These are phyloP conservation scores for Talaromyces sp. DNA, from an alignment of 2,329 filamentous ascomycete species.

Conservation along the genomic window DNA sequence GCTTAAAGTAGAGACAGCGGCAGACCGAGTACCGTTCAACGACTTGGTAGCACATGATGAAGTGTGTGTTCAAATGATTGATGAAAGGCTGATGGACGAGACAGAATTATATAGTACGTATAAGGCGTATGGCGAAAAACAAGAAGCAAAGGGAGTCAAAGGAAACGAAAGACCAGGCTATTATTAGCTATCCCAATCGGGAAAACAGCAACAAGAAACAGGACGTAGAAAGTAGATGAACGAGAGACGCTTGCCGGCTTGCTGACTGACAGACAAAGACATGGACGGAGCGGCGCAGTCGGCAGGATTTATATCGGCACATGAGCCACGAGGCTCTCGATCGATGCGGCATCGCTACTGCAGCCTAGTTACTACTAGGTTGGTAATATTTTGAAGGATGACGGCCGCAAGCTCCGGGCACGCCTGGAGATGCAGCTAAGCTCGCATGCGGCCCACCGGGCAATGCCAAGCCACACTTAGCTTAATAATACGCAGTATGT, in stretches of 20 bases:
- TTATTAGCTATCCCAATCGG: slow-evolving; percentile 1
- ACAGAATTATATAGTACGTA: neutral
- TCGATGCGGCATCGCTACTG: slow-evolving; percentile 8
- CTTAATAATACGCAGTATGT: neutral
- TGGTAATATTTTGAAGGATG: neutral
- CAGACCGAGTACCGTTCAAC: slow-evolving; percentile 82
- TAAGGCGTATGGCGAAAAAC: neutral
- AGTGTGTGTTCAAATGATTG: neutral
- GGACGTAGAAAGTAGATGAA: neutral
- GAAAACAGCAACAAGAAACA: neutral
- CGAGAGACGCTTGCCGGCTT: neutral
- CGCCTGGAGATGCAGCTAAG: neutral
- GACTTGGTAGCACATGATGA: slow-evolving; percentile 76
- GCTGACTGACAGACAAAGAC: neutral
- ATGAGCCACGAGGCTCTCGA: slow-evolving; percentile 11
- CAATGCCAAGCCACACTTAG: neutral
- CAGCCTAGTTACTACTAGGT: neutral
- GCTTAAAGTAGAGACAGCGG: slow-evolving; percentile 81
- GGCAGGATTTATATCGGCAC: slow-evolving; percentile 1
- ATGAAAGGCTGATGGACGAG: neutral
- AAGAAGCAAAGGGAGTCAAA: neutral
- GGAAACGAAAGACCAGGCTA: neutral
- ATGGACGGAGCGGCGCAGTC: neutral
- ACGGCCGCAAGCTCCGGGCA: neutral
- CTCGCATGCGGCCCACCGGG: neutral